Evolutionary conservation across 2,329 filamentous ascomycete genomes (phyloP).

Genomic region (Purpureocillium lavendulum): DNA sequence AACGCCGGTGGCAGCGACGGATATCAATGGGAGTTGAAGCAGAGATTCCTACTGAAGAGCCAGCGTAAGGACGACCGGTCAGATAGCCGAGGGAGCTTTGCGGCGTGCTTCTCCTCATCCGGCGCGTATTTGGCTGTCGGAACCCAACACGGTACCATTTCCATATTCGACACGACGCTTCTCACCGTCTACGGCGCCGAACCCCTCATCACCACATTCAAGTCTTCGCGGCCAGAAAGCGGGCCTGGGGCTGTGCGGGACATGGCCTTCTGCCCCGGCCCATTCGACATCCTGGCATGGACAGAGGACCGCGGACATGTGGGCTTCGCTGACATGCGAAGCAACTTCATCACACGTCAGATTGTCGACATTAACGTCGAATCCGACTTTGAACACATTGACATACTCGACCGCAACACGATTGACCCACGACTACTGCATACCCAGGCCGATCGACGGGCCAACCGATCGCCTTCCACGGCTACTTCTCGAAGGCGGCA

Average conservation of each 20-base stretch:
- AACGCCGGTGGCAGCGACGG: conserved; percentile 13
- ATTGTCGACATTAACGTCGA: conserved; percentile 56
- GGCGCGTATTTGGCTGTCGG: conserved; percentile 66
- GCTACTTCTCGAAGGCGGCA: conserved; percentile 4
- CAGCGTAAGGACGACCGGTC: conserved; percentile 46
- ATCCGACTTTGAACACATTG: conserved; percentile 46
- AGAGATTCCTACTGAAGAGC: conserved; percentile 48
- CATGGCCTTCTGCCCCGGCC: conserved; percentile 85
- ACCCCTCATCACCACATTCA: conserved; percentile 66
- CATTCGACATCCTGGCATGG: conserved; percentile 88
- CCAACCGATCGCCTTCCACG: conserved; percentile 9
- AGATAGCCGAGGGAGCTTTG: conserved; percentile 62
- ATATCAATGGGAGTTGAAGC: conserved; percentile 43
- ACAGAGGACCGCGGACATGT: conserved; percentile 77
- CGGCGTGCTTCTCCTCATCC: conserved; percentile 66
- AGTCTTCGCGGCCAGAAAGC: conserved; percentile 65
- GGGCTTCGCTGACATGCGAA: conserved; percentile 65
- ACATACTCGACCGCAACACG: conserved; percentile 45
- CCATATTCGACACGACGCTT: conserved; percentile 55
- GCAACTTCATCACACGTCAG: conserved; percentile 59
- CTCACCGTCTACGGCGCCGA: conserved; percentile 38
- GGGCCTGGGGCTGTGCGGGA: conserved; percentile 74
- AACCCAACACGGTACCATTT: conserved; percentile 74
- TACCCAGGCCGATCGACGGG: conserved; percentile 32
- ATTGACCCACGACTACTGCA: conserved; percentile 47